Percentiles rank a stretch among this genome's conserved stretches.
phyloP scores from a whole-genome alignment of 2,329 filamentous ascomycete species.

The Stagonosporopsis rhizophila region DNA sequence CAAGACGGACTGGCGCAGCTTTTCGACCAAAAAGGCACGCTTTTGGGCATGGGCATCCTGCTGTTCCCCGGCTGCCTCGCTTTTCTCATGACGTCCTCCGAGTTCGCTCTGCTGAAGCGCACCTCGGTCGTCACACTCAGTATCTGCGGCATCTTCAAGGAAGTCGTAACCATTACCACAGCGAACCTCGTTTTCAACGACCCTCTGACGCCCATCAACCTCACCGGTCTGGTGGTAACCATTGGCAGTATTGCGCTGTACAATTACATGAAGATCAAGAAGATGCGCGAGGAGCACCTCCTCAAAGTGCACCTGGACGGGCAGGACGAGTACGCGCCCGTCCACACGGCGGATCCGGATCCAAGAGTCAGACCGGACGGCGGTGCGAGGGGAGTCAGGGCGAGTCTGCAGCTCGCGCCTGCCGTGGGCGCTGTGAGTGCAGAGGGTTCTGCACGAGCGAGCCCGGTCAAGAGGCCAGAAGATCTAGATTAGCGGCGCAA shows the following conservation, averaged over 20 bases:
- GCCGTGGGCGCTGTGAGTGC: slow-evolving; percentile 22
- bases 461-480: slow-evolving; percentile 56
- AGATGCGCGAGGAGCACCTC: slow-evolving; percentile 81
- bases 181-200: slow-evolving; percentile 90
- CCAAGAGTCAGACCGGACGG: slow-evolving; percentile 16
- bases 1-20: slow-evolving; percentile 70
- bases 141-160: slow-evolving; percentile 98
- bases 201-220: slow-evolving; percentile 83
- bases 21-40: slow-evolving; percentile 69
- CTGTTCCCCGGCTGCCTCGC: slow-evolving; percentile 90
- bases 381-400: slow-evolving; percentile 41
- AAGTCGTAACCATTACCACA: slow-evolving; percentile 92
- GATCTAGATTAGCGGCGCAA: slow-evolving; percentile 48
- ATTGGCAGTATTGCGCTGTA: slow-evolving; percentile 86
- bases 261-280: slow-evolving; percentile 91
- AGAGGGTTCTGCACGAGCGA: slow-evolving; percentile 43
- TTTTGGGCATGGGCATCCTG: slow-evolving; percentile 74
- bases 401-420: slow-evolving; percentile 48
- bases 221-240: slow-evolving; percentile 86
- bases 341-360: slow-evolving; percentile 43
- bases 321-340: slow-evolving; percentile 49
- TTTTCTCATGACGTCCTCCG: slow-evolving; percentile 95
- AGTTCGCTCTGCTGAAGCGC: slow-evolving; percentile 93
- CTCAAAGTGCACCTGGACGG: slow-evolving; percentile 54
- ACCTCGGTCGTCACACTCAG: slow-evolving; percentile 95